Percentiles rank a stretch among this genome's conserved stretches.
These are phyloP conservation scores for Backusella australiensis DNA, from an alignment of 192 early-diverging fungal genomes.

Conservation along the genomic window DNA sequence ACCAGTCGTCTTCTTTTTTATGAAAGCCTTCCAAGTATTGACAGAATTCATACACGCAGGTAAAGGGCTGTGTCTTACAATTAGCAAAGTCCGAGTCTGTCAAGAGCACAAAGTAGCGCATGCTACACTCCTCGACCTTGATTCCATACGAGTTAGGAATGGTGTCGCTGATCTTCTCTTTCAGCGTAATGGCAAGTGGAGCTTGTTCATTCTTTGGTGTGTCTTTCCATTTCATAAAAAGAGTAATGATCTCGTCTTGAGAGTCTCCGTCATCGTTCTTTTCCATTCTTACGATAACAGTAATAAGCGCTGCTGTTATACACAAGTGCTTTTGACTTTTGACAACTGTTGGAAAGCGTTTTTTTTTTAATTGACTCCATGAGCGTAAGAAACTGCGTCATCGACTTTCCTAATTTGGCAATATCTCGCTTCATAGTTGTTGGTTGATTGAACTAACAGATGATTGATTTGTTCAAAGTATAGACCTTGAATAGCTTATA, in stretches of 20 bases:
- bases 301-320: background rate
- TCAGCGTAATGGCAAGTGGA: background rate
- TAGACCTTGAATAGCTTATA: too few relatives aligned
- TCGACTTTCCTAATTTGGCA: background rate
- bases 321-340: background rate
- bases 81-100: background rate
- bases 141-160: background rate
- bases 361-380: background rate
- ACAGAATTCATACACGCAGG: conserved; percentile 10
- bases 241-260: background rate
- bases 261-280: background rate
- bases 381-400: background rate
- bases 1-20: background rate
- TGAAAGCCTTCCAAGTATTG: background rate
- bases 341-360: background rate
- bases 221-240: background rate
- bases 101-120: background rate
- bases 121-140: background rate
- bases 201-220: background rate
- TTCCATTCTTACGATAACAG: background rate
- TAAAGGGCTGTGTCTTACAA: background rate
- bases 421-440: background rate
- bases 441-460: background rate
- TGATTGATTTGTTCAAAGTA: too few relatives aligned
- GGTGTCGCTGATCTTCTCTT: background rate